A percentile compares a stretch with the other conserved stretches of the same genome.
phyloP scores from a whole-genome alignment of 2,329 filamentous ascomycete genomes.

The Penicillium occitanis region DNA sequence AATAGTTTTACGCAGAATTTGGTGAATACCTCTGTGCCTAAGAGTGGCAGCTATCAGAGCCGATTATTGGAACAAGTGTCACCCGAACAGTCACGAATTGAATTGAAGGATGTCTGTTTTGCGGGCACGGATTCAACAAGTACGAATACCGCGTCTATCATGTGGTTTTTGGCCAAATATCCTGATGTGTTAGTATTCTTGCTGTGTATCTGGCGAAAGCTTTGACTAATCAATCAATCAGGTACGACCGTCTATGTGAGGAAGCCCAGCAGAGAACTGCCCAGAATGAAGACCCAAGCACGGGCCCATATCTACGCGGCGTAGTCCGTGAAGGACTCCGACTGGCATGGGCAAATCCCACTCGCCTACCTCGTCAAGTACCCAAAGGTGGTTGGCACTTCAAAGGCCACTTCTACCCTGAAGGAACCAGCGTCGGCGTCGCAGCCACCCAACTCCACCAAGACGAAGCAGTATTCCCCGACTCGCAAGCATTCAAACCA shows the following conservation, averaged over 20 bases:
- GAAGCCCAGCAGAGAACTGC: slow-evolving; percentile 33
- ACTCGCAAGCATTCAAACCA: slow-evolving; percentile 47
- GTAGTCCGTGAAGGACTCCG: slow-evolving; percentile 54
- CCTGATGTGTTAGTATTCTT: slow-evolving; percentile 31
- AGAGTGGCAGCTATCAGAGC: slow-evolving; percentile 49
- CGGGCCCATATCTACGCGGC: slow-evolving; percentile 48
- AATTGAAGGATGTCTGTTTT: slow-evolving; percentile 57
- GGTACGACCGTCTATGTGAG: slow-evolving; percentile 36
- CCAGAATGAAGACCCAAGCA: slow-evolving; percentile 29
- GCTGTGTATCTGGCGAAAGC: not conserved
- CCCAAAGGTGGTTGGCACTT: slow-evolving; percentile 42
- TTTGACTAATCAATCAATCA: slow-evolving; percentile 19
- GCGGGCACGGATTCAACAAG: slow-evolving; percentile 56
- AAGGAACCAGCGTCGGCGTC: slow-evolving; percentile 48
- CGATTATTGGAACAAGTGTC: slow-evolving; percentile 48
- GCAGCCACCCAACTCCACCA: slow-evolving; percentile 50
- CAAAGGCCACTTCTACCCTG: slow-evolving; percentile 41
- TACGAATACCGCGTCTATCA: slow-evolving; percentile 52
- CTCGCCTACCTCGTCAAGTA: slow-evolving; percentile 51
- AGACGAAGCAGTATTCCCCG: slow-evolving; percentile 45
- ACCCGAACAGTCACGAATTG: slow-evolving; percentile 47
- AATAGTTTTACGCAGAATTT: slow-evolving; percentile 46
- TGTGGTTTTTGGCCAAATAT: slow-evolving; percentile 47
- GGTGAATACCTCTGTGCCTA: slow-evolving; percentile 35
- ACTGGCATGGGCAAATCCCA: slow-evolving; percentile 54